Base-by-base conservation (phyloP, 352 stramenopile species). In the Globisporangium abappressorium region DNA sequence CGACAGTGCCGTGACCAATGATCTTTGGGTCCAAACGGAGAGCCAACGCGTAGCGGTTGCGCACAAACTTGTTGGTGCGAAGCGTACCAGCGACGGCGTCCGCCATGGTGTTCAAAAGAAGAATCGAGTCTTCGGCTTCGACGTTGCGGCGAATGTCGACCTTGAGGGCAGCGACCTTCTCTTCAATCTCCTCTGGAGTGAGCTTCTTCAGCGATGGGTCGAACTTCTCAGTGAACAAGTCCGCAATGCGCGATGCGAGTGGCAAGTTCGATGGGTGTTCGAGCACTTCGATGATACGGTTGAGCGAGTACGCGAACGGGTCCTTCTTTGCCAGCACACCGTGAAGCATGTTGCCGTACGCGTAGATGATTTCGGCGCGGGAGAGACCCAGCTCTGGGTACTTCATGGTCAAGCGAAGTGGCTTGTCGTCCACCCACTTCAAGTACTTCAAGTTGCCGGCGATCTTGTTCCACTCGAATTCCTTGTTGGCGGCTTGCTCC, bases 341-440 rank as follows among this genome's bases (percentile, higher is more conserved):
- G 84, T 99, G 97, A 62, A 99, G 80, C 76, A 99, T 95, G 70
- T 96, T 96, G 56, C 84, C 92, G 80, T 99, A 97, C 18, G 92
- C 93, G 60, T 97, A 98, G 72, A 99, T 98, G 70, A 99, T 90
- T 72, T 99, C 96, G 28, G 93, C 90, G 34, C 92, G 89, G 41
- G 82, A 89, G 51, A 99, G 80, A 30, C 95, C 94, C 49, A 99
- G 70, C 33, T 97, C 87, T 65, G 97, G 93, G 75, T 93, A 74
- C 70, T 94, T 85, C 65, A 92, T 79, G 58, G 86, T 88, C 20
- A 97, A 72, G 49, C 82, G 76, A 61, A 96, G 66, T 20, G 85
- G 83, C n/a, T 87, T 85, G 71, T 94, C 83, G 63, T 95, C 88
- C 33, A 94, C 68, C 84, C 85, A 94, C 75, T 94, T 95, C 68